Conservation (phyloP, 371 early-diverging fungal species). For the Mucor irregularis region DNA sequence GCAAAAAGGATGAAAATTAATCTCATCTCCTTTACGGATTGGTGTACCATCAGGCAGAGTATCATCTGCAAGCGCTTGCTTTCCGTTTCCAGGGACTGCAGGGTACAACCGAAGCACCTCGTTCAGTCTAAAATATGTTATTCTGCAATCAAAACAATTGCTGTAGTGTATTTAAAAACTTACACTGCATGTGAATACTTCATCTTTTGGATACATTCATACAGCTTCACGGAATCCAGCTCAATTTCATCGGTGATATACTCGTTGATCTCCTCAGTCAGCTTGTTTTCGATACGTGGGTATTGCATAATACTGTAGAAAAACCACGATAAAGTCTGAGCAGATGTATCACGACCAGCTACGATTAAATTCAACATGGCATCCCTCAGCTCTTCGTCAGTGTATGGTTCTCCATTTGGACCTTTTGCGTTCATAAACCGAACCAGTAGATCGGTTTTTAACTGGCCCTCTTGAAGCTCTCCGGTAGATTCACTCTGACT, state of each 20-base stretch:
- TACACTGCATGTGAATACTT: constrained; percentile 62
- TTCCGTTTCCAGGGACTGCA: constrained; percentile 67
- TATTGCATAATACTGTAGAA: constrained; percentile 54
- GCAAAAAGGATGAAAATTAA: constrained; percentile 53
- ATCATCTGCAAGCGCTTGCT: constrained; percentile 66
- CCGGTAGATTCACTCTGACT: too few relatives aligned
- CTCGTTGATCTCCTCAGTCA: constrained; percentile 57
- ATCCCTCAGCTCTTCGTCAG: constrained; percentile 61
- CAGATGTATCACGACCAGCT: constrained; percentile 71
- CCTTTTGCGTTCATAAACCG: constrained; percentile 59
- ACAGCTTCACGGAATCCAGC: constrained; percentile 32
- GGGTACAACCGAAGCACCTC: constrained; percentile 75
- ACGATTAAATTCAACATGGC: constrained; percentile 71
- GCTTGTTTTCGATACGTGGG: constrained; percentile 49
- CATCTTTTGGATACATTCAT: constrained; percentile 52
- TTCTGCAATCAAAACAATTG: not conserved
- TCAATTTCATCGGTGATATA: constrained; percentile 36
- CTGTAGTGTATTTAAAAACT: too few relatives aligned
- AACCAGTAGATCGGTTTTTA: constrained; percentile 55
- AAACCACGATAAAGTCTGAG: constrained; percentile 72
- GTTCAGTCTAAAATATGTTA: constrained; percentile 31
- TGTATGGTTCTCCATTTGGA: constrained; percentile 50
- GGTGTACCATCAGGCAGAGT: constrained; percentile 70
- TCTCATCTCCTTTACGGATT: constrained; percentile 55
- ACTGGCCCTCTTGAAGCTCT: too few relatives aligned